Evolutionary conservation across 2,329 filamentous ascomycete genomes (phyloP), one percentile per base, ranked within the genome.

Genomic region (Didymella lethalis): DNA sequence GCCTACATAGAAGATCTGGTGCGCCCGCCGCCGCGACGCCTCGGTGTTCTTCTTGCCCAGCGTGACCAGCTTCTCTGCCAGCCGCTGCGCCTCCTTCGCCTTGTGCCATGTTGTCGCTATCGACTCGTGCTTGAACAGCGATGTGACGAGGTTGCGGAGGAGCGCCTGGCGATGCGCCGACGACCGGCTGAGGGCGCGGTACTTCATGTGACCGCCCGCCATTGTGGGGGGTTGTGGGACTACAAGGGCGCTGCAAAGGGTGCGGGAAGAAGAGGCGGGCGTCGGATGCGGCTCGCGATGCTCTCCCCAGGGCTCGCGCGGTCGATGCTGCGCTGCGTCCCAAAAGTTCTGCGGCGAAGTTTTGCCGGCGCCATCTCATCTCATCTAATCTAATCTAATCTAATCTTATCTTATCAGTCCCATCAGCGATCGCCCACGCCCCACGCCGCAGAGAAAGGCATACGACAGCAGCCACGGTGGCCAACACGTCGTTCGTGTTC

Each of bases 21-120:
- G 82, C n/a, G 93, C 94, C 67, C 86, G 86, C 74, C 88, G 84
- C 76, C 86, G 85, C 61, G 89, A 90, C 20, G 92, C 91, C 72
- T 93, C 89, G 40, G 94, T 96, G 77, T 97, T 92, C 81, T 89
- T 90, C 85, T 98, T 99, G 20, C 91, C 94, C 69, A 97, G 79
- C 4, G 93, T 97, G 72, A 99, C 93, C 67, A 98, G 83, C 83
- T 96, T 96, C 76, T 99, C 95, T 7, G 93, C 95, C 68, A 98
- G 78, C 43, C 91, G 86, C 81, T 99, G 95, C 20, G 95, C 91
- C 82, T 99, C 95, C 81, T 98, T 99, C 47, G 95, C 95, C 81
- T 98, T 98, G 77, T 90, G 89, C 85, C 91, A 97, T 80, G 95
- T 97, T 49, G 95, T 99, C 64, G 90, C 88, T 81, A 99, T 96